Evolutionary conservation across 257 asterid genomes (phyloP), one percentile per base, ranked within the genome.

Genomic region (Solanum etuberosum): DNA sequence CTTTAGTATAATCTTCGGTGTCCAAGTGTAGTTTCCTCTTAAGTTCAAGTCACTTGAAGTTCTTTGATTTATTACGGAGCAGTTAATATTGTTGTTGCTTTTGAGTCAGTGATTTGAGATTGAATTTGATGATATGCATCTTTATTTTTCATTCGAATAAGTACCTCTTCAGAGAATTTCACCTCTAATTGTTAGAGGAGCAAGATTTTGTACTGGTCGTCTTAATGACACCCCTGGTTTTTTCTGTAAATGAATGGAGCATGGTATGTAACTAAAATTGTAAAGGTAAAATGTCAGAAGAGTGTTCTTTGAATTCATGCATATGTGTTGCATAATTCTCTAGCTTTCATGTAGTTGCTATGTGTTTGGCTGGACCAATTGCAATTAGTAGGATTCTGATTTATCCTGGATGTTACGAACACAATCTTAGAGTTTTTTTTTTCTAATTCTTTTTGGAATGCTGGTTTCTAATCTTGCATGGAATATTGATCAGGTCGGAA

Each of bases 401-500:
- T 42, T 46, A 85, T 40, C 21, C 65, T 18, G 51, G 16, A 16
- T 21, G 38, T 54, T 25, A 61, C 20, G 21, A 61, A 9, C 8
- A 31, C 48, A 71, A 85, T 51, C 31, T 14, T 15, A 14, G 21
- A 2, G 21, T 14, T 37, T 15, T 48, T 46, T 46, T 46, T 15
- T 48, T 5, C 6, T 5, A 1, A 31, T 20, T 34, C 12, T 29
- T 59, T 31, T 74, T 48, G 51, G 48, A 46, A 61, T 74, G 88
- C 67, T 78, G 74, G 27, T 32, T 83, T 32, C 15, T 73, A 71
- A 48, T 88, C 76, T 61, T 86, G 16, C 18, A 29, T 63, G 68
- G 88, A 46, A n/a, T 85, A 20, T 68, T 89, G 86, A 77, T 54
- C 95, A 96, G 98, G 91, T 93, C 98, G 31, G 99, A 96, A 91